These are phyloP conservation scores for Vaccinium vitisidaea DNA, from an alignment of 148 eudicot genomes.

Conservation along the genomic window DNA sequence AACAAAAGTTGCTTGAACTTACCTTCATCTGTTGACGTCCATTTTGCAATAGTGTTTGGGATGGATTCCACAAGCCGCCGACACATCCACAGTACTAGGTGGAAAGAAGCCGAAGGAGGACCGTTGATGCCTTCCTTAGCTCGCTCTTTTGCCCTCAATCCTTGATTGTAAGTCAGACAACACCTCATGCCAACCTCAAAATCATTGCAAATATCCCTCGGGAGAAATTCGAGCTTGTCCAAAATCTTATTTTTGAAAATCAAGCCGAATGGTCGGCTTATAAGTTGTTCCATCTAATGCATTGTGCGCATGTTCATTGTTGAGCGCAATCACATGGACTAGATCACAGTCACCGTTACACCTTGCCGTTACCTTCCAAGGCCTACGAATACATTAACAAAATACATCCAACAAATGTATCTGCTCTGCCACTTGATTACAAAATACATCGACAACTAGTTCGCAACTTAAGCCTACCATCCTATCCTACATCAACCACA, in stretches of 20 bases:
- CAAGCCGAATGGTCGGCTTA: background rate
- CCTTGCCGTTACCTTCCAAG: background rate
- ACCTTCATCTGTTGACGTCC: no score
- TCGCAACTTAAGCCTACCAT: no score
- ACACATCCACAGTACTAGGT: no score
- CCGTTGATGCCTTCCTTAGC: no score
- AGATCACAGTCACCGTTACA: background rate
- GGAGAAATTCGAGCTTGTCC: background rate
- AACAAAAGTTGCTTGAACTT: no score
- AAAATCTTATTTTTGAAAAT: background rate
- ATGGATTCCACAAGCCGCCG: no score
- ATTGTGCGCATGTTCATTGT: background rate
- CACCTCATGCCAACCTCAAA: background rate
- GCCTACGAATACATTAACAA: no score
- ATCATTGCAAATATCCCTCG: background rate
- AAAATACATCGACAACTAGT: no score
- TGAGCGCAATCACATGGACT: background rate
- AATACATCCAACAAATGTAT: background rate
- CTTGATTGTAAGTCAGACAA: background rate
- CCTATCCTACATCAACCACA: no score
- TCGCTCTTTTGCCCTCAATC: background rate
- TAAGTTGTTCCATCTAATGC: background rate
- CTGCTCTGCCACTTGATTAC: no score
- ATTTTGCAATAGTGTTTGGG: no score
- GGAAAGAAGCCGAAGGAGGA: no score